These are phyloP conservation scores for Arthrinium phaeospermum DNA, from an alignment of 2,329 filamentous ascomycete genomes.

Conservation along the genomic window DNA sequence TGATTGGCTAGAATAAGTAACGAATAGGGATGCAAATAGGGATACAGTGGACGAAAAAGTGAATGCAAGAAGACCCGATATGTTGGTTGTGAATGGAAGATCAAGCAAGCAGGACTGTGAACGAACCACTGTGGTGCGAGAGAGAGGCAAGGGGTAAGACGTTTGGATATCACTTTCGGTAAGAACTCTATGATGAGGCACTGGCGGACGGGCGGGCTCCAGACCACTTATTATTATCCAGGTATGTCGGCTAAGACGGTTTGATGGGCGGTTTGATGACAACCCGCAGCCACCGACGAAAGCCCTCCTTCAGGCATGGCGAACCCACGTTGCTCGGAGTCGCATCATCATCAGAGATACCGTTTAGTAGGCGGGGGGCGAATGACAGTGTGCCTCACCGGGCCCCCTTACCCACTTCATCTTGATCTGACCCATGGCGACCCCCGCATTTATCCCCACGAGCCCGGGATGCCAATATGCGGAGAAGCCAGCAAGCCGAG, in stretches of 20 bases:
- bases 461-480: not conserved
- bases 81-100: not conserved
- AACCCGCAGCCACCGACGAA: not conserved
- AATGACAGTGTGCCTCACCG: not conserved
- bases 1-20: not conserved
- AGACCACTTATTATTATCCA: not conserved
- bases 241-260: not conserved
- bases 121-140: not conserved
- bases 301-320: not conserved
- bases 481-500: slow-evolving; percentile 15
- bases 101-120: no score
- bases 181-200: not conserved
- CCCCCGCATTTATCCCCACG: slow-evolving; percentile 2
- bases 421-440: not conserved
- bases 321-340: not conserved
- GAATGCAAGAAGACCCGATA: not conserved
- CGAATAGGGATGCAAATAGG: not conserved
- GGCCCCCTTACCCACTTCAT: not conserved
- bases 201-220: not conserved
- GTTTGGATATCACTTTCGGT: not conserved
- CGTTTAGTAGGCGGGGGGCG: not conserved
- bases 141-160: not conserved
- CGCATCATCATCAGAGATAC: not conserved
- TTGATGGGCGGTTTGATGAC: not conserved
- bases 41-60: not conserved